phyloP scores from a whole-genome alignment of 2,329 filamentous ascomycete species.

The Stemphylium vesicarium region DNA sequence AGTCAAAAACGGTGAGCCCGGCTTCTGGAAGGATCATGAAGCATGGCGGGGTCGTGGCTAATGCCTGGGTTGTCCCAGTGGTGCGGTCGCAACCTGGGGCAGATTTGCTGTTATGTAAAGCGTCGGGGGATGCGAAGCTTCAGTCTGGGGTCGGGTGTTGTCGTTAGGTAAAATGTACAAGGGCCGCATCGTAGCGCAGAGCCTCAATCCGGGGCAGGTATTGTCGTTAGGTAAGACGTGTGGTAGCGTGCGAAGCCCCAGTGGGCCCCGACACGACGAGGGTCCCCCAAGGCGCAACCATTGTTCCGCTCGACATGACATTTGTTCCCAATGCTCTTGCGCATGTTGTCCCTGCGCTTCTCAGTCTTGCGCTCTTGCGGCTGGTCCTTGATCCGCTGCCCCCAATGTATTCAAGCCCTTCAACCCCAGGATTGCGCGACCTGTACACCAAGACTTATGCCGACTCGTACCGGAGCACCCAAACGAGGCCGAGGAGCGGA shows the following conservation, averaged over 20 bases:
- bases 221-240: conserved; percentile 10
- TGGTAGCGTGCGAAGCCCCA: background rate
- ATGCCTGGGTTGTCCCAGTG: conserved; percentile 8
- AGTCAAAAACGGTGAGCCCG: background rate
- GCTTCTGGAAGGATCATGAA: conserved; percentile 2
- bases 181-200: conserved; percentile 3
- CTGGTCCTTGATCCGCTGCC: conserved; percentile 57
- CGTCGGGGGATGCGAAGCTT: background rate
- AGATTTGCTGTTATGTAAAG: conserved; percentile 11
- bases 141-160: conserved; percentile 6
- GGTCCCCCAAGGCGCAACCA: background rate
- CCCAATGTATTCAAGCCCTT: conserved; percentile 46
- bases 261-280: background rate
- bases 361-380: conserved; percentile 57
- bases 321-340: conserved; percentile 59
- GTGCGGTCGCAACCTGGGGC: conserved; percentile 10
- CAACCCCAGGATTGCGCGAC: too few relatives aligned
- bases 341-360: conserved; percentile 58
- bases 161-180: conserved; percentile 8
- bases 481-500: too few relatives aligned
- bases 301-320: conserved; percentile 43
- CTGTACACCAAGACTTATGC: too few relatives aligned
- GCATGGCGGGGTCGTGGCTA: background rate
- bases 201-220: conserved; percentile 5
- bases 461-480: too few relatives aligned